phyloP scores from a whole-genome alignment of 1,139 yeast genomes.

The Nakaseomyces bracarensis region DNA sequence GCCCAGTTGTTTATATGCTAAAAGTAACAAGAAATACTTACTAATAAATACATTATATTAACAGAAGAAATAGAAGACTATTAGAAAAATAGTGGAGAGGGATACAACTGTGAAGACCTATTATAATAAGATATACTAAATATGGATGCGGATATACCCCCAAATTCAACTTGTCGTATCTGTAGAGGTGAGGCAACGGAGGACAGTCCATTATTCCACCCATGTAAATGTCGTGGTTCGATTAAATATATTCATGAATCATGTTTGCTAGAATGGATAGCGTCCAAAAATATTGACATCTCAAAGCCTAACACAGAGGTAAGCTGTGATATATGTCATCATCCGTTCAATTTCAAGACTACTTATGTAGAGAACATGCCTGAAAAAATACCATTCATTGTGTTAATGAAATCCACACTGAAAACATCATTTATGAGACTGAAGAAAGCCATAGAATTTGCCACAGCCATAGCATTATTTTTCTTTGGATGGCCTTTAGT shows the following conservation, averaged over 20 bases:
- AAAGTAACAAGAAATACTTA: background rate
- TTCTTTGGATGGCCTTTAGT: conserved; percentile 48
- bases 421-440: conserved; percentile 24
- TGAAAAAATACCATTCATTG: conserved; percentile 44
- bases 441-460: conserved; percentile 32
- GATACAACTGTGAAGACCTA: background rate
- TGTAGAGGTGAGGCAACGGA: conserved; percentile 86
- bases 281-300: conserved; percentile 28
- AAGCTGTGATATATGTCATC: conserved; percentile 84
- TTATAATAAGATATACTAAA: background rate
- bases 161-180: conserved; percentile 68
- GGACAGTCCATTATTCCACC: conserved; percentile 77
- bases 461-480: conserved; percentile 38
- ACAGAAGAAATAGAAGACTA: background rate
- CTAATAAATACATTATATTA: too few species aligned
- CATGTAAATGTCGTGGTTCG: conserved; percentile 91
- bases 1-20: too few species aligned
- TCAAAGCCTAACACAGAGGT: conserved; percentile 36
- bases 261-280: conserved; percentile 84
- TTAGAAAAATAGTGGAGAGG: too few species aligned
- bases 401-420: conserved; percentile 38
- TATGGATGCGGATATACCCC: conserved; percentile 11
- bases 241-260: conserved; percentile 90
- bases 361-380: conserved; percentile 70
- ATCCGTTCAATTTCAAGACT: conserved; percentile 64